Evolutionary conservation across 2,329 filamentous ascomycete species (phyloP).

Genomic region (Hypoxylon sp.): DNA sequence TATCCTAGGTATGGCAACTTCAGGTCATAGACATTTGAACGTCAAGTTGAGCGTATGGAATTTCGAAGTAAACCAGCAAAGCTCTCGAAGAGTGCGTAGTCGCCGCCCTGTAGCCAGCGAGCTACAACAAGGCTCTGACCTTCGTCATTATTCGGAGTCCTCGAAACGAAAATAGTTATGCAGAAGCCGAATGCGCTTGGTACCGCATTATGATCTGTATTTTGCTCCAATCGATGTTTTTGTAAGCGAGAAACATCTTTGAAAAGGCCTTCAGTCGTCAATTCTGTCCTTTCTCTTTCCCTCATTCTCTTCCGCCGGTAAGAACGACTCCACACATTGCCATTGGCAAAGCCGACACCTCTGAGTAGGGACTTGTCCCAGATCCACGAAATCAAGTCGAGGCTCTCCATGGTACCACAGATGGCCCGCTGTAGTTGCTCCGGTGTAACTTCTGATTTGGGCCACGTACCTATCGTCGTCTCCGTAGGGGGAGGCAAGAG

Average conservation of each 20-base stretch:
- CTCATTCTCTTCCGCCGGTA: slow-evolving; percentile 72
- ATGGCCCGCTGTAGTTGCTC: slow-evolving; percentile 50
- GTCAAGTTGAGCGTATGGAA: slow-evolving; percentile 14
- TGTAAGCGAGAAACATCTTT: slow-evolving; percentile 10
- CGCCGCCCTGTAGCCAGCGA: slow-evolving; percentile 81
- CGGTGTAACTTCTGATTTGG: slow-evolving; percentile 41
- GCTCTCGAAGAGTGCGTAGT: slow-evolving; percentile 83
- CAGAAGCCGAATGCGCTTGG: slow-evolving; percentile 71
- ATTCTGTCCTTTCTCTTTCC: slow-evolving; percentile 48
- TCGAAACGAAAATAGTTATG: slow-evolving; percentile 60
- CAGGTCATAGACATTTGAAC: not conserved
- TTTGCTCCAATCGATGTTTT: not conserved
- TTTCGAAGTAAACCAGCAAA: slow-evolving; percentile 79
- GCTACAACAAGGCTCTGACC: slow-evolving; percentile 64
- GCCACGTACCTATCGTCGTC: slow-evolving; percentile 55
- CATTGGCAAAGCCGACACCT: slow-evolving; percentile 73
- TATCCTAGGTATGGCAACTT: not conserved
- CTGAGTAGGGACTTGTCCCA: slow-evolving; percentile 68
- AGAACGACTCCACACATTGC: slow-evolving; percentile 82
- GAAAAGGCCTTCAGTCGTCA: slow-evolving; percentile 35
- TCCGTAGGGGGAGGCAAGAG: slow-evolving; percentile 60
- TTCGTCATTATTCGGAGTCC: slow-evolving; percentile 47
- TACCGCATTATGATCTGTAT: slow-evolving; percentile 55
- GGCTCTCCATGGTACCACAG: slow-evolving; percentile 60
- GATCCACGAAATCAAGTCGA: slow-evolving; percentile 72